Evolutionary conservation across 1,284 basidiomycete genomes (phyloP).

Genomic region (Puccinia horiana): DNA sequence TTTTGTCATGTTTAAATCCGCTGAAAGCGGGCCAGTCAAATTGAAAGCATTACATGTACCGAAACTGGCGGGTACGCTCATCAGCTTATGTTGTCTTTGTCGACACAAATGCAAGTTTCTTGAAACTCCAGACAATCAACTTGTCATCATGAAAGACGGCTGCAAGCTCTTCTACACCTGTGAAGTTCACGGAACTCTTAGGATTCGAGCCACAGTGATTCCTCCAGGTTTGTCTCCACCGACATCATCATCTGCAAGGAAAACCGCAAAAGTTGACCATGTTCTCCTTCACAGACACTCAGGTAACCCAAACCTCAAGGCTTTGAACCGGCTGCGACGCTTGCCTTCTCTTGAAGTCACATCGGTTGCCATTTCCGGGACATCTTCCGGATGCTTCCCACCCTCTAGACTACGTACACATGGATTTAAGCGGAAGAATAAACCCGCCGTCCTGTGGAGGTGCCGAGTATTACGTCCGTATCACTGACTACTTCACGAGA

Average conservation of each 20-base stretch:
- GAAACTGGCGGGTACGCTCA: not conserved
- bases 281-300: not conserved
- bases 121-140: not conserved
- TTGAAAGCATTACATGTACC: not conserved
- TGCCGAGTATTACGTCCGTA: conserved; percentile 3
- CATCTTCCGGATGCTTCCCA: not conserved
- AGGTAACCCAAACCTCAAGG: not conserved
- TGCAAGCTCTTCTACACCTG: not conserved
- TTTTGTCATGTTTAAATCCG: not conserved
- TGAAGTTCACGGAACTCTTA: not conserved
- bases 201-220: not conserved
- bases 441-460: not conserved
- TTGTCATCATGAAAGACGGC: not conserved
- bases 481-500: not conserved
- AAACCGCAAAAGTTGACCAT: not conserved
- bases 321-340: not conserved
- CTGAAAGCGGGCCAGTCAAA: not conserved
- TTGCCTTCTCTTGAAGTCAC: not conserved
- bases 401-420: not conserved
- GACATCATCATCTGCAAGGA: not conserved
- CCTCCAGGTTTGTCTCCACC: not conserved
- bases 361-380: not conserved
- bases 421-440: conserved; percentile 13
- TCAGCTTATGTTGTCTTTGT: not conserved
- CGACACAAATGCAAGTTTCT: not conserved